Evolutionary conservation across 2,329 filamentous ascomycete genomes (phyloP).

Genomic region (Alternaria conjuncta): DNA sequence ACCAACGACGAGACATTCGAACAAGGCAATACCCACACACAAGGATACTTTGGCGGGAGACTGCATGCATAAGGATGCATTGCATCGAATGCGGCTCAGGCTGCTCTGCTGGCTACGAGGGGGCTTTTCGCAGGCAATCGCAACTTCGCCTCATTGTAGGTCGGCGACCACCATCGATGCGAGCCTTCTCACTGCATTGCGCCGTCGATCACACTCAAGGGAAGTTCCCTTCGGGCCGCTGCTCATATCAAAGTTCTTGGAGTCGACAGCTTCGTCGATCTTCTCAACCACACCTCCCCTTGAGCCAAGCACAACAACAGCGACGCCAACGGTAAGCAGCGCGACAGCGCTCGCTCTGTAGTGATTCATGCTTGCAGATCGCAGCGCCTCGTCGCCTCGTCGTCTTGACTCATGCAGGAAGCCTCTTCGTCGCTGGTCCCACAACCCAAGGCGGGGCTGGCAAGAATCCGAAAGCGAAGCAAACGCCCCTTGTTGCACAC

Average conservation of each 20-base stretch:
- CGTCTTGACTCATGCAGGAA: background rate
- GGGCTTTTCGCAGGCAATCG: background rate
- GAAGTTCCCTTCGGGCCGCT: background rate
- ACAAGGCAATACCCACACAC: background rate
- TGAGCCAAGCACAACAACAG: background rate
- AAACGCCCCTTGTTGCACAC: constrained; percentile 1
- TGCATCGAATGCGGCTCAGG: background rate
- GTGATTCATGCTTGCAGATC: background rate
- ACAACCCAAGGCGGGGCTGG: background rate
- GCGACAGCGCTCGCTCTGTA: background rate
- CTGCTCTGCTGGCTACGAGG: background rate
- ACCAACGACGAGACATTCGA: background rate
- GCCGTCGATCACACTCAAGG: background rate
- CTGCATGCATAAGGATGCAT: background rate
- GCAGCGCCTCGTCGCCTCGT: background rate
- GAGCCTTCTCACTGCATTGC: background rate
- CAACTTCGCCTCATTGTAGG: background rate
- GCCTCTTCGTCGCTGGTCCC: constrained; percentile 3
- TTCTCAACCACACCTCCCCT: background rate
- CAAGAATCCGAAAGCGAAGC: constrained; percentile 8
- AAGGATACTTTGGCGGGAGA: background rate
- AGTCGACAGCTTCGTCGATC: background rate
- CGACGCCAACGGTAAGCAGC: background rate
- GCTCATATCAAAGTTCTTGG: background rate
- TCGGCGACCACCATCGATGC: background rate